Conservation (phyloP, 768 basidiomycete genomes). For the Hygrophoropsis aurantiaca region DNA sequence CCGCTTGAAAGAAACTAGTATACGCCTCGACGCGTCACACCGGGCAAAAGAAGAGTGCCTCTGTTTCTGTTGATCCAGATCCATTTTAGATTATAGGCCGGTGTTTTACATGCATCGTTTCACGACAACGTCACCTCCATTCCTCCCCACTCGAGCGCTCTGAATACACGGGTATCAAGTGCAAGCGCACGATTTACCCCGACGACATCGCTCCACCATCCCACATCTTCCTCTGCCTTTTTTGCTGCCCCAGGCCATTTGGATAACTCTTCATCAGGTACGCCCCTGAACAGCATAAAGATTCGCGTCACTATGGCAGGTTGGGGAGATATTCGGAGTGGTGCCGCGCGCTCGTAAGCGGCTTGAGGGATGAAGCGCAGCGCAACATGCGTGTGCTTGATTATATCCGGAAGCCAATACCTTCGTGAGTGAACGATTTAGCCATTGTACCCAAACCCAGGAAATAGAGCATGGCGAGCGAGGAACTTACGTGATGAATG, state of each 20-base stretch:
- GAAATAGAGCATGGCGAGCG: neutral
- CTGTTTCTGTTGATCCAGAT: no score
- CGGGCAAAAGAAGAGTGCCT: no score
- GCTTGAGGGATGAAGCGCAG: constrained; percentile 46
- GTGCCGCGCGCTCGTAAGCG: constrained; percentile 40
- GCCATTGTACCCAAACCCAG: neutral
- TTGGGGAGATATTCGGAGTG: constrained; percentile 34
- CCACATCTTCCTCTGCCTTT: constrained; percentile 19
- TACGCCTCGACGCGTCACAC: no score
- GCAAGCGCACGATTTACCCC: constrained; percentile 29
- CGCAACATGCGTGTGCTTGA: constrained; percentile 39
- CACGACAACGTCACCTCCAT: no score
- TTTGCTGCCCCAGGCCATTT: constrained; percentile 26
- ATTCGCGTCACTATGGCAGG: constrained; percentile 45
- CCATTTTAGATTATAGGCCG: no score
- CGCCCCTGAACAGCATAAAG: constrained; percentile 49
- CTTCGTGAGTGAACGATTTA: constrained; percentile 11
- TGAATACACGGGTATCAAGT: constrained; percentile 28
- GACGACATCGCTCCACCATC: constrained; percentile 33
- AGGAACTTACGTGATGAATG: constrained; percentile 44
- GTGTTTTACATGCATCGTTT: no score
- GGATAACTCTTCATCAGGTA: constrained; percentile 19
- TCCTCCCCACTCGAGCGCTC: constrained; percentile 49
- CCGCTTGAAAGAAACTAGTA: no score
- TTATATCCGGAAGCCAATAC: constrained; percentile 46